phyloP scores from a whole-genome alignment of 129 eudicot species.

The Rutidosis leptorrhynchoides region DNA sequence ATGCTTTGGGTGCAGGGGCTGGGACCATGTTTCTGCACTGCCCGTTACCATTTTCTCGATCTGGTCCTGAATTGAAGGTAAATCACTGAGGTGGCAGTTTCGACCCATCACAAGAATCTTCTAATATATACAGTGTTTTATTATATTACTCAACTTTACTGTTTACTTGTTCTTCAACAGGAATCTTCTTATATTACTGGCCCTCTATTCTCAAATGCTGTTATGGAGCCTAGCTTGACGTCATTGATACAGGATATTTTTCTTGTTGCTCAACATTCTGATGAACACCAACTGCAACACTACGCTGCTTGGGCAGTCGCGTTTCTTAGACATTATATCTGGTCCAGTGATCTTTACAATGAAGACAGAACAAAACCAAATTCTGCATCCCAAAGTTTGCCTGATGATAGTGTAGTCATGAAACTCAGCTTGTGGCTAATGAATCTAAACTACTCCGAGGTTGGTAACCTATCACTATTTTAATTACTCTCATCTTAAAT shows the following conservation, averaged over 20 bases:
- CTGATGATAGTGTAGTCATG: conserved; percentile 67
- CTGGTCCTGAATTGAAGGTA: conserved; percentile 45
- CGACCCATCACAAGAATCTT: no score
- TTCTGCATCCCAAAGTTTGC: conserved; percentile 48
- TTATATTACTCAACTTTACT: conserved; percentile 16
- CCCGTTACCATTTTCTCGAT: conserved; percentile 33
- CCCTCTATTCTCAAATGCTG: conserved; percentile 60
- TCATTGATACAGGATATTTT: conserved; percentile 73
- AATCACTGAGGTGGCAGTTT: not conserved
- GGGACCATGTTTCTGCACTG: conserved; percentile 46
- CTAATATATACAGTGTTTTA: conserved; percentile 15
- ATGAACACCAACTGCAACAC: conserved; percentile 65
- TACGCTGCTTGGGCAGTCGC: conserved; percentile 91
- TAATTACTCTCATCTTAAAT: conserved; percentile 1
- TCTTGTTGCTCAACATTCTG: conserved; percentile 74
- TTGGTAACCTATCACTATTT: conserved; percentile 26
- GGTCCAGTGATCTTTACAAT: conserved; percentile 41
- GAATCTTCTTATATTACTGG: conserved; percentile 53
- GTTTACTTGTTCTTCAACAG: conserved; percentile 41
- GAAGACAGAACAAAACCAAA: conserved; percentile 39
- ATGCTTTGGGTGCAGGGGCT: conserved; percentile 79
- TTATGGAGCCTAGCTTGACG: conserved; percentile 53
- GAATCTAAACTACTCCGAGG: conserved; percentile 62
- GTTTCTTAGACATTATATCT: conserved; percentile 62
- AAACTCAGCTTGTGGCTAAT: conserved; percentile 73